A percentile compares a stretch with the other conserved stretches of the same genome.
Evolutionary conservation across 2,329 filamentous ascomycete genomes (phyloP).

Genomic region (Neofusicoccum ribis): DNA sequence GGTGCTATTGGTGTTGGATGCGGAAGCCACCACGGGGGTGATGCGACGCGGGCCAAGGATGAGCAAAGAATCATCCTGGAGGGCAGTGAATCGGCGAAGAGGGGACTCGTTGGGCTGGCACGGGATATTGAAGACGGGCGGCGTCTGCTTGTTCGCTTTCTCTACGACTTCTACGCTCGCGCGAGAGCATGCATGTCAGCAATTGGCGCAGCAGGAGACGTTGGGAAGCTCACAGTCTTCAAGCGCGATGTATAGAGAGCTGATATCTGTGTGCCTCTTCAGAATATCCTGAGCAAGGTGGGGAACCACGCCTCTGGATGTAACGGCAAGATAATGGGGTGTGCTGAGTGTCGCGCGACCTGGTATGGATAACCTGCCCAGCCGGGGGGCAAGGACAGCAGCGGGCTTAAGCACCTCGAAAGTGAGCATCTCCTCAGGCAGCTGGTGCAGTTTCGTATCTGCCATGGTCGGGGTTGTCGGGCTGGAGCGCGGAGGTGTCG

Average conservation of each 20-base stretch:
- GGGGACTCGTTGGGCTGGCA: constrained; percentile 49
- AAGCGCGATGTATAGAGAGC: constrained; percentile 75
- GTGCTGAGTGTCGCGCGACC: constrained; percentile 71
- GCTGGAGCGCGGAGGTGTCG: neutral
- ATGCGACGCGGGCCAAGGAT: constrained; percentile 76
- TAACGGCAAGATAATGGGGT: constrained; percentile 76
- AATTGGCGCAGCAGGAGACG: neutral
- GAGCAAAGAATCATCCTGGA: constrained; percentile 65
- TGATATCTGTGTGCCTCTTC: constrained; percentile 62
- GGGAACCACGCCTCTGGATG: constrained; percentile 81
- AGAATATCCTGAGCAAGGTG: constrained; percentile 88
- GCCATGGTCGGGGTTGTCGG: neutral
- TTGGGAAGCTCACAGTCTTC: constrained; percentile 80
- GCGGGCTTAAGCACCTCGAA: constrained; percentile 46
- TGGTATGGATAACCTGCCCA: constrained; percentile 66
- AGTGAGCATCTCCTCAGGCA: constrained; percentile 39
- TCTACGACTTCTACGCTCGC: constrained; percentile 61
- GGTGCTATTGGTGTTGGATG: constrained; percentile 66
- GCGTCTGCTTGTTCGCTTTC: constrained; percentile 51
- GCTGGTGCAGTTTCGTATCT: neutral
- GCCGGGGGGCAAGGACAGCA: constrained; percentile 54
- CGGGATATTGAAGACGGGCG: constrained; percentile 54
- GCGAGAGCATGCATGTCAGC: constrained; percentile 42
- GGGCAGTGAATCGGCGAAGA: constrained; percentile 74
- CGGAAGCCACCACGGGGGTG: constrained; percentile 70